Conservation (phyloP, 2,329 filamentous ascomycete genomes). For the Penicillium nordicum region DNA sequence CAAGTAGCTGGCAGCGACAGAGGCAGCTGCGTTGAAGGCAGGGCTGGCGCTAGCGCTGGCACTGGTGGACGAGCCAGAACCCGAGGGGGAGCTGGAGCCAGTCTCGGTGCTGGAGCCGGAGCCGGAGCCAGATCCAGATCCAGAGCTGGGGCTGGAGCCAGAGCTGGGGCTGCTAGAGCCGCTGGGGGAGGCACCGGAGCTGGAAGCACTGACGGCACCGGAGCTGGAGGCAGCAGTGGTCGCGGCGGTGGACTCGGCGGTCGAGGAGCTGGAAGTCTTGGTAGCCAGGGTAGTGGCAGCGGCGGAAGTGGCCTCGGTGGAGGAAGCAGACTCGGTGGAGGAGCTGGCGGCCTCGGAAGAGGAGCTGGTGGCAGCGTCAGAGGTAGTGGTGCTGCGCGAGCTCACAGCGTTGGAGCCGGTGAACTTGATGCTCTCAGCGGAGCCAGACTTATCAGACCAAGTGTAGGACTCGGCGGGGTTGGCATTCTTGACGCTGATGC, state of each 20-base stretch:
- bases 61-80: conserved; percentile 8
- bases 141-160: neutral
- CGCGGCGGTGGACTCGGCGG: conserved; percentile 12
- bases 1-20: conserved; percentile 23
- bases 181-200: conserved; percentile 11
- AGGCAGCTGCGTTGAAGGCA: conserved; percentile 19
- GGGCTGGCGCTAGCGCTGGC: conserved; percentile 9
- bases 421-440: conserved; percentile 61
- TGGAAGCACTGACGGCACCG: conserved; percentile 4
- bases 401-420: conserved; percentile 14
- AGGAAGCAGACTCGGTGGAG: conserved; percentile 9
- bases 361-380: conserved; percentile 6
- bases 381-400: conserved; percentile 6
- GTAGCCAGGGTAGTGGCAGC: conserved; percentile 9
- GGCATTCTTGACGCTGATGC: conserved; percentile 54
- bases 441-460: conserved; percentile 60
- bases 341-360: conserved; percentile 5
- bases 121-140: conserved; percentile 4
- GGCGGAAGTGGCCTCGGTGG: conserved; percentile 12
- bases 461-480: conserved; percentile 62
- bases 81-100: conserved; percentile 6
- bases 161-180: neutral
- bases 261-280: conserved; percentile 6
- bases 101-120: conserved; percentile 13
- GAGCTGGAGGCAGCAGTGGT: conserved; percentile 16